Evolutionary conservation across 2,329 filamentous ascomycete genomes (phyloP).

Genomic region (Alternaria panax): DNA sequence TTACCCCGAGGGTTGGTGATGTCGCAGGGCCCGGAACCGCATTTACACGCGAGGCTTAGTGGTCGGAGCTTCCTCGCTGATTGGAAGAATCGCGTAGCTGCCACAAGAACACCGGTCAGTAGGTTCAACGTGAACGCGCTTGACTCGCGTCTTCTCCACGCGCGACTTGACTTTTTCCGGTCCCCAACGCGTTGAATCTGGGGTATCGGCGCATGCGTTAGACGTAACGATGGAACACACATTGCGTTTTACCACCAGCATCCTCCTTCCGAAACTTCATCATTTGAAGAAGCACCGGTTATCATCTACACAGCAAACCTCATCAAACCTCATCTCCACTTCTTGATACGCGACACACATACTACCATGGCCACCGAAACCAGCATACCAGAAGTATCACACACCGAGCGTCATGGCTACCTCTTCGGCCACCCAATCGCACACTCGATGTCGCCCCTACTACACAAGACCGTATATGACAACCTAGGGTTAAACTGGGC

Average conservation of each 20-base stretch:
- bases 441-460: slow-evolving; percentile 63
- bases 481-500: slow-evolving; percentile 60
- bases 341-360: neutral
- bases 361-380: slow-evolving; percentile 25
- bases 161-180: slow-evolving; percentile 22
- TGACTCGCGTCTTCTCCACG: slow-evolving; percentile 9
- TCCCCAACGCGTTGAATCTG: slow-evolving; percentile 1
- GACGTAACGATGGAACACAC: neutral
- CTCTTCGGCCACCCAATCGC: slow-evolving; percentile 65
- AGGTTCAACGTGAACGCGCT: slow-evolving; percentile 2
- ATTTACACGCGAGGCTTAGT: slow-evolving; percentile 21
- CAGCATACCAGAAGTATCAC: slow-evolving; percentile 20
- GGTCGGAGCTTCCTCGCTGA: slow-evolving; percentile 2
- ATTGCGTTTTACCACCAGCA: neutral
- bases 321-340: neutral
- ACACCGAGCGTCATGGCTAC: slow-evolving; percentile 58
- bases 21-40: slow-evolving; percentile 16
- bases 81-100: slow-evolving; percentile 7
- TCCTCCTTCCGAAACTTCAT: neutral
- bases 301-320: neutral
- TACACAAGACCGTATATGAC: slow-evolving; percentile 64
- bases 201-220: slow-evolving; percentile 1
- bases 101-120: slow-evolving; percentile 10
- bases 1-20: slow-evolving; percentile 8
- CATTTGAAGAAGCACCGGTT: neutral